Conservation (phyloP, 257 asterid genomes). For the Primulina tabacum region DNA sequence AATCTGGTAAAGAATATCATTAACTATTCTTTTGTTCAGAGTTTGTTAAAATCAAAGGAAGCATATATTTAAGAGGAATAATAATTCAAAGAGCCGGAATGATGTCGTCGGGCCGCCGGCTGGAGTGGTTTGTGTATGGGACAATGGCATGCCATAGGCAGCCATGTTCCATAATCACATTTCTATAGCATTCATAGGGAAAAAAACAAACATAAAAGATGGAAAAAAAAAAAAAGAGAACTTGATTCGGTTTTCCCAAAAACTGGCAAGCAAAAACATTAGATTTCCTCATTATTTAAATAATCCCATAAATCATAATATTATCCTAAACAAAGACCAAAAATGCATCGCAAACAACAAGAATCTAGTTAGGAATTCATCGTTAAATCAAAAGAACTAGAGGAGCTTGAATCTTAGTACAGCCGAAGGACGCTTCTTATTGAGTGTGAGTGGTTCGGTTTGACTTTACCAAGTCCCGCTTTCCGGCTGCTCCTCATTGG, state of each 20-base stretch:
- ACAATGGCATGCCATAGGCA: background rate
- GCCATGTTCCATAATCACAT: background rate
- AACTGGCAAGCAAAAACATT: background rate
- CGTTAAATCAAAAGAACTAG: slow-evolving; percentile 27
- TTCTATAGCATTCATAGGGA: background rate
- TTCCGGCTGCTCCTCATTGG: slow-evolving; percentile 73
- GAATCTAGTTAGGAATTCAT: slow-evolving; percentile 24
- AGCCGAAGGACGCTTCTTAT: slow-evolving; percentile 57
- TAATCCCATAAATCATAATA: slow-evolving; percentile 26
- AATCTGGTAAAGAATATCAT: background rate
- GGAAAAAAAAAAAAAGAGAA: background rate
- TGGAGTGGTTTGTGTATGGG: too few relatives aligned
- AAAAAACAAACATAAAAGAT: background rate
- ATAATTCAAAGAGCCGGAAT: too few relatives aligned
- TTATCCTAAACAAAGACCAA: slow-evolving; percentile 24
- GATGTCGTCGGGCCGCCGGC: too few relatives aligned
- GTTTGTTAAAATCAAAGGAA: background rate
- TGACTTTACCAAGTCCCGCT: slow-evolving; percentile 43
- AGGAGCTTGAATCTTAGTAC: slow-evolving; percentile 49
- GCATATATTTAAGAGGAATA: background rate
- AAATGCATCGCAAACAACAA: slow-evolving; percentile 30
- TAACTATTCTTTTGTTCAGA: background rate
- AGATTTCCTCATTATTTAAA: slow-evolving; percentile 40
- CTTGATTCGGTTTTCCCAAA: background rate
- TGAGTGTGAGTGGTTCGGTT: slow-evolving; percentile 59